phyloP scores from a whole-genome alignment of 108 stramenopile genomes.

The Cylindrotheca fusiformis region DNA sequence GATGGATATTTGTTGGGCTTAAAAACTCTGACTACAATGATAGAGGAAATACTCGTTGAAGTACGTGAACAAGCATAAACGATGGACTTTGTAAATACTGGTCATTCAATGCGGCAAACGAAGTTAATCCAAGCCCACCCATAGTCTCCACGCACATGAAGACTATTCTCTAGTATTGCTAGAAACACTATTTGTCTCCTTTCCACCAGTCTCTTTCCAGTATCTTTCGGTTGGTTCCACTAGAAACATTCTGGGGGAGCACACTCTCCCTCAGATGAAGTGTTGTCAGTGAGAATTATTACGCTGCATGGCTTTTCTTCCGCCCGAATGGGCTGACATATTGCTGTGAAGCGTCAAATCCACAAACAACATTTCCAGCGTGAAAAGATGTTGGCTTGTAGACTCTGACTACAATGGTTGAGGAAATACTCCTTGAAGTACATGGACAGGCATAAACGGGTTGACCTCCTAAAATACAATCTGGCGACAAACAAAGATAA shows the following conservation, averaged over 20 bases:
- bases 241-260: slow-evolving; percentile 86
- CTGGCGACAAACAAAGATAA: too few species aligned
- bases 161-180: too few species aligned
- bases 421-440: slow-evolving; percentile 40
- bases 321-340: slow-evolving; percentile 81
- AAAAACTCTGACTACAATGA: slow-evolving; percentile 33
- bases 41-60: slow-evolving; percentile 45
- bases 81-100: too few species aligned
- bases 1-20: slow-evolving; percentile 55
- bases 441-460: not conserved
- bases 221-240: slow-evolving; percentile 65
- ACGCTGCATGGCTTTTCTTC: slow-evolving; percentile 79
- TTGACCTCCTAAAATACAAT: too few species aligned
- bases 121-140: too few species aligned
- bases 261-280: slow-evolving; percentile 82
- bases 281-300: slow-evolving; percentile 81
- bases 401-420: slow-evolving; percentile 40
- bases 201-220: not conserved
- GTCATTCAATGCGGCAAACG: too few species aligned
- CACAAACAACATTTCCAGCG: slow-evolving; percentile 63
- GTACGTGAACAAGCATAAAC: not conserved
- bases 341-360: slow-evolving; percentile 74
- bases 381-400: slow-evolving; percentile 74
- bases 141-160: too few species aligned
- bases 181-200: not conserved